Percentiles rank a stretch among this genome's conserved stretches.
Conservation (phyloP, 768 basidiomycete genomes). For the Phaffia australis region DNA sequence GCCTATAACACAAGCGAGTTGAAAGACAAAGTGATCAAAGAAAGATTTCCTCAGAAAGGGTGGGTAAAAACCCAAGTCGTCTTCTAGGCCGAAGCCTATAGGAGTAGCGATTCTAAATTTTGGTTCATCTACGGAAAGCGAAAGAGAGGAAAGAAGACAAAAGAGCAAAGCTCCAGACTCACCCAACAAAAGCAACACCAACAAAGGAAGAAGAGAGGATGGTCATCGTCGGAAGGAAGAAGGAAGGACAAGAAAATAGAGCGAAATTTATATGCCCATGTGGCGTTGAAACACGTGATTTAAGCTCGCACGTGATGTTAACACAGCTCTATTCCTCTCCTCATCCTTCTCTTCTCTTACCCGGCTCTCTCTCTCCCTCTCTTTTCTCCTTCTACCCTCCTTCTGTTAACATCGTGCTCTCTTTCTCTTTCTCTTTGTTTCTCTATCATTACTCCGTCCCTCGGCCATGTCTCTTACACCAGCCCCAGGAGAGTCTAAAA, state of each 20-base stretch:
- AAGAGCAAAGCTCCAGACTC: background rate
- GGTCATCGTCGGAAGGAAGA: background rate
- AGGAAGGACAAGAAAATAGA: background rate
- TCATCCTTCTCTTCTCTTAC: background rate
- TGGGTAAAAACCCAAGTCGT: background rate
- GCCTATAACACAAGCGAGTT: no score
- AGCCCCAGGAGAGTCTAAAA: slow-evolving; percentile 22
- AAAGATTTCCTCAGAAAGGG: background rate
- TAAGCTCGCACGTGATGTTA: background rate
- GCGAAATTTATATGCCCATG: background rate
- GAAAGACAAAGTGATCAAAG: no score
- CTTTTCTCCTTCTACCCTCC: background rate
- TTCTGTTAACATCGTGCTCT: no score
- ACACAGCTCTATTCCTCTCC: background rate
- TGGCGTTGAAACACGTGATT: background rate
- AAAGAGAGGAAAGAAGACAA: background rate
- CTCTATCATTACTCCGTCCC: no score
- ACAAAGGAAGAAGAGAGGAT: background rate
- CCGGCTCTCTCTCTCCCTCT: no score
- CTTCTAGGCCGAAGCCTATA: background rate
- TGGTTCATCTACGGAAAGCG: slow-evolving; percentile 3
- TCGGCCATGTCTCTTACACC: slow-evolving; percentile 18
- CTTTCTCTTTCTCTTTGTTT: no score
- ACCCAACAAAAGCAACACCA: background rate
- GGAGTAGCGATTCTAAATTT: slow-evolving; percentile 21